Evolutionary conservation across 225 moss, liverwort and hornwort species (phyloP).

Genomic region (Polytrichum commune): DNA sequence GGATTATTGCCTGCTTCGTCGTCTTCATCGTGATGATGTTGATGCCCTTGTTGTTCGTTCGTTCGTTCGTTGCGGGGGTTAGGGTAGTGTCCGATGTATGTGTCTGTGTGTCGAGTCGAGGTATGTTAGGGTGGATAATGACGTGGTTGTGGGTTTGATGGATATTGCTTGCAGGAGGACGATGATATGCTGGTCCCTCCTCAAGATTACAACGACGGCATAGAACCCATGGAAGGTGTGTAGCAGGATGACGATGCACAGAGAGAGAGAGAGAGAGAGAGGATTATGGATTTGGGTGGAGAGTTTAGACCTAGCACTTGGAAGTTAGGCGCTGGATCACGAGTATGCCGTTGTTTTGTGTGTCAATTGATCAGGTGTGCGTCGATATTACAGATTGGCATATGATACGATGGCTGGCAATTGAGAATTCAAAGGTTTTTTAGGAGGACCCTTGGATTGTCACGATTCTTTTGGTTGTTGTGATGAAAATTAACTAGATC

Average conservation of each 20-base stretch:
- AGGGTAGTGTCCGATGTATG: background rate
- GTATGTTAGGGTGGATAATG: constrained; percentile 16
- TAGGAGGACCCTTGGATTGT: too few species aligned
- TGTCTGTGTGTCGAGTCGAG: constrained; percentile 8
- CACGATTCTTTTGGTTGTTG: too few species aligned
- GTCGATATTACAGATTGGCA: background rate
- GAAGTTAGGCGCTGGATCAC: constrained; percentile 4
- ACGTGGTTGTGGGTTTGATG: constrained; percentile 3
- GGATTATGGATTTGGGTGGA: background rate
- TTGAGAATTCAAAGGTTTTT: background rate
- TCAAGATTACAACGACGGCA: constrained; percentile 98
- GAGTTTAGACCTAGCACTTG: constrained; percentile 11
- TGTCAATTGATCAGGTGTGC: background rate
- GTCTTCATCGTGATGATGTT: background rate
- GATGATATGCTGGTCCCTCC: constrained; percentile 99
- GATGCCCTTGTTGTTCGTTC: background rate
- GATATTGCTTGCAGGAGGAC: constrained; percentile 83
- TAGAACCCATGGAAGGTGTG: constrained; percentile 99
- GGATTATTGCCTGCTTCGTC: background rate
- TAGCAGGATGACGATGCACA: background rate
- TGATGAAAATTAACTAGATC: too few species aligned
- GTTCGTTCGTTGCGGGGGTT: constrained; percentile 8
- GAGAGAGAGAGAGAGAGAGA: too few species aligned
- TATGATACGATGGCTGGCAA: background rate
- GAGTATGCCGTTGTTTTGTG: constrained; percentile 7